A percentile compares a stretch with the other conserved stretches of the same genome.
Conservation (phyloP, 805 yeast genomes). For the Brettanomyces anomalus region DNA sequence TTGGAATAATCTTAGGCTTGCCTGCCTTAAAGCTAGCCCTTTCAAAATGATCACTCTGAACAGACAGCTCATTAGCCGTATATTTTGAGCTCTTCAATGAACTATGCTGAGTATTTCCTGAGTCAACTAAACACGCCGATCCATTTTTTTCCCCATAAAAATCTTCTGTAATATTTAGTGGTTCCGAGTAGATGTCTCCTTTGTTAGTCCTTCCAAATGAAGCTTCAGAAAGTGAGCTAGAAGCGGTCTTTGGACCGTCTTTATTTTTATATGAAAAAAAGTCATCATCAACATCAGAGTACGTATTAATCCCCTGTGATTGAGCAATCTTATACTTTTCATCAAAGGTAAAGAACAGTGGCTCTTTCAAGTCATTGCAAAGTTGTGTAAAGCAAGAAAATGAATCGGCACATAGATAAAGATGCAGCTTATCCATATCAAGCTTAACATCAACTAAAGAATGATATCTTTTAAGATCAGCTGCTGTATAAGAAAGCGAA, state of each 20-base stretch:
- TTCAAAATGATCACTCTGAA: slow-evolving; percentile 18
- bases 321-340: slow-evolving; percentile 42
- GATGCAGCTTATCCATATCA: slow-evolving; percentile 35
- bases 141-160: slow-evolving; percentile 11
- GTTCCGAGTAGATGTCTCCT: not conserved
- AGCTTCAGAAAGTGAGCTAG: not conserved
- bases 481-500: not conserved
- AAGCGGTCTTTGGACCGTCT: not conserved
- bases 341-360: slow-evolving; percentile 49
- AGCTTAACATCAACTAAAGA: slow-evolving; percentile 33
- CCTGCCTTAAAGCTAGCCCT: not conserved
- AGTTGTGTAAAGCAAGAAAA: slow-evolving; percentile 61
- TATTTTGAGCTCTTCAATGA: not conserved
- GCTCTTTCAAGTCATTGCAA: slow-evolving; percentile 63
- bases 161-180: slow-evolving; percentile 20
- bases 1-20: slow-evolving; percentile 16
- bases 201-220: not conserved
- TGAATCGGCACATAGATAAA: slow-evolving; percentile 79
- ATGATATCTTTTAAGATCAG: not conserved
- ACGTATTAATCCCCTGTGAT: slow-evolving; percentile 29
- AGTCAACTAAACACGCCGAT: slow-evolving; percentile 1
- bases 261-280: slow-evolving; percentile 14
- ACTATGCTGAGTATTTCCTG: slow-evolving; percentile 15
- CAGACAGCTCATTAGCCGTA: slow-evolving; percentile 4
- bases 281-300: slow-evolving; percentile 31